Evolutionary conservation across 169 alveolate genomes (phyloP), one percentile per base, ranked within the genome.

Genomic region (Babesia gibsoni): DNA sequence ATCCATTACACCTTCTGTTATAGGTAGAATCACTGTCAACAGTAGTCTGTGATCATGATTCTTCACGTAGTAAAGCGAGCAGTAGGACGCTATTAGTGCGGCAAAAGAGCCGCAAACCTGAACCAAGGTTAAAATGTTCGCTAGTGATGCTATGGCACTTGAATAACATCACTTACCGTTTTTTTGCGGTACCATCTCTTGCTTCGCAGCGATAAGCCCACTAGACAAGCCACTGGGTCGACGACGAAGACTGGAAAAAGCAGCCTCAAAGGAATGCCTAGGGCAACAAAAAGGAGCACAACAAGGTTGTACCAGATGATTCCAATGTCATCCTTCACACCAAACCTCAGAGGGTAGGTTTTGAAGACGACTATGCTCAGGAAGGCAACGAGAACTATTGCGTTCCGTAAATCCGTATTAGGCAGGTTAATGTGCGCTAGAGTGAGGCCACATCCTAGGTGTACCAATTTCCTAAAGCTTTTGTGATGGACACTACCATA

Each of bases 181-280:
- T 75, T 75, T 4, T 54, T 67, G 56, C 70, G 66, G 48, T 29
- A 43, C 85, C 85, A 75, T 10, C 27, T 36, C n/a, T 29, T 53
- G 56, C 67, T 46, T 5, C 42, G 32, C 20, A 57, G 4, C 0
- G 43, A 52, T 2, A 18, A 23, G 6, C 85, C 85, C 2, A 59
- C 73, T 3, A 75, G 29, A 18, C 68, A 45, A 30, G 81, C 85
- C 25, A 75, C 53, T 1, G 85, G 85, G 65, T 75, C 85, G 0
- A 64, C 52, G 30, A 75, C n/a, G 66, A 75, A 75, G 65, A 65
- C 70, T 12, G 85, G 85, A 7, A 75, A 25, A 20, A 75, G 61
- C 23, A 75, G 30, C 32, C 81, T 23, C 0, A 75, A n/a, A 3
- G 85, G 85, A 8, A 57, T 6, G n/a, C 61, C 52, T 3, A 45